phyloP scores from a whole-genome alignment of 75 land plant genomes.

The Pseudotsuga menziesii region DNA sequence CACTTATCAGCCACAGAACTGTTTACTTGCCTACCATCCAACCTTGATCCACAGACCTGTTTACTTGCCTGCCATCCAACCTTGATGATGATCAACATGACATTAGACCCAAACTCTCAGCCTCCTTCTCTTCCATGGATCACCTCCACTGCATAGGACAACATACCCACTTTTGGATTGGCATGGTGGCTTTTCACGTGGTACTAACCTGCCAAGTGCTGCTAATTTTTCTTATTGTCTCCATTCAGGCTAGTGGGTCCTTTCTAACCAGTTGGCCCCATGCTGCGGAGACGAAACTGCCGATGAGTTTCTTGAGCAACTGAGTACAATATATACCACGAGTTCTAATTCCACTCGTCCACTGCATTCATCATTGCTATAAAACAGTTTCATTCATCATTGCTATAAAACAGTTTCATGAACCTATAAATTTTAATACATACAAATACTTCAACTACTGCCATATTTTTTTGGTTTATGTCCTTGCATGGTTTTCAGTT shows the following conservation, averaged over 20 bases:
- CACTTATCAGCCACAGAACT: neutral
- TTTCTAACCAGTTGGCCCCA: neutral
- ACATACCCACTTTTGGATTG: conserved; percentile 6
- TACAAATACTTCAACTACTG: neutral
- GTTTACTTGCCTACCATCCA: no score
- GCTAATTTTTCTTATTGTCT: conserved; percentile 1
- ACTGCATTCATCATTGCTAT: neutral
- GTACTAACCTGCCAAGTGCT: neutral
- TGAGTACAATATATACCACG: neutral
- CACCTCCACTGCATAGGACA: neutral
- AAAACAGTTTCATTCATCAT: conserved; percentile 9
- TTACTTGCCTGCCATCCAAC: conserved; percentile 1
- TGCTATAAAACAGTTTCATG: no score
- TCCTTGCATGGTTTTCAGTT: neutral
- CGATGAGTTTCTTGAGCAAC: neutral
- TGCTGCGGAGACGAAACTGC: neutral
- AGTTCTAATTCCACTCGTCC: neutral
- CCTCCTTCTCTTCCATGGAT: neutral
- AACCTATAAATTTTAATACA: neutral
- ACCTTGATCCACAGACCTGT: no score
- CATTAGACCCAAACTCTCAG: neutral
- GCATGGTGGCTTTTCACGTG: neutral
- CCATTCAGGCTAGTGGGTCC: conserved; percentile 1
- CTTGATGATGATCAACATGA: neutral
- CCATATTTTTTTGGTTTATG: neutral